Percentiles rank a stretch among this genome's conserved stretches.
These are phyloP conservation scores for Botrytis aclada DNA, from an alignment of 2,329 filamentous ascomycete genomes.

Conservation along the genomic window DNA sequence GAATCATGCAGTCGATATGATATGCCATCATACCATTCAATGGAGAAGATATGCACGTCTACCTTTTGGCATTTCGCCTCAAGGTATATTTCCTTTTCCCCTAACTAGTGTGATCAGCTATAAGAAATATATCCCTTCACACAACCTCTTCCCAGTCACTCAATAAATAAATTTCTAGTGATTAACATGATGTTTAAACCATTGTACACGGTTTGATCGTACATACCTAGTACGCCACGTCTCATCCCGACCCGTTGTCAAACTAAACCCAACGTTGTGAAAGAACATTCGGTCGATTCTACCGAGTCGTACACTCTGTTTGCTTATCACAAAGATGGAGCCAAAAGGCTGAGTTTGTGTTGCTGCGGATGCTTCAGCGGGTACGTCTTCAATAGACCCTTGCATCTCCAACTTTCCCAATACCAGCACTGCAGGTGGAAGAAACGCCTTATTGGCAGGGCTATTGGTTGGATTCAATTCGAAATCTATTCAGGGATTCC, in stretches of 20 bases:
- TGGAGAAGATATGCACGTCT: constrained; percentile 8
- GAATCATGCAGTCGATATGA: constrained; percentile 7
- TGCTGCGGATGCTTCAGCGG: constrained; percentile 22
- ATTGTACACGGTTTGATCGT: constrained; percentile 18
- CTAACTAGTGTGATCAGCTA: not conserved
- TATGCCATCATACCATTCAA: constrained; percentile 7
- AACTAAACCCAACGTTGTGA: constrained; percentile 11
- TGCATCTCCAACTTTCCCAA: constrained; percentile 7
- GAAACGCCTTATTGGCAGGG: constrained; percentile 11
- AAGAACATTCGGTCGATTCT: constrained; percentile 23
- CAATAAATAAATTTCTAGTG: not conserved
- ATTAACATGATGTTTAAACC: not conserved
- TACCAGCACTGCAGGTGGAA: constrained; percentile 1
- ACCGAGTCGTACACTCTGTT: constrained; percentile 29
- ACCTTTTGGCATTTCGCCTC: not conserved
- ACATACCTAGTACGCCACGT: constrained; percentile 6
- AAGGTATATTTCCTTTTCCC: not conserved
- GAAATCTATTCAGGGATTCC: constrained; percentile 15
- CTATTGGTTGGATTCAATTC: constrained; percentile 6
- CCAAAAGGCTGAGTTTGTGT: constrained; percentile 27
- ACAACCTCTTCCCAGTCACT: not conserved
- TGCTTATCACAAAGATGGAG: constrained; percentile 26
- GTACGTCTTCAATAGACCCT: constrained; percentile 11
- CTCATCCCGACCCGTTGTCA: constrained; percentile 18
- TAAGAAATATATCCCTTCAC: not conserved